phyloP scores from a whole-genome alignment of 257 asterid species.

The Penstemon davidsonii region DNA sequence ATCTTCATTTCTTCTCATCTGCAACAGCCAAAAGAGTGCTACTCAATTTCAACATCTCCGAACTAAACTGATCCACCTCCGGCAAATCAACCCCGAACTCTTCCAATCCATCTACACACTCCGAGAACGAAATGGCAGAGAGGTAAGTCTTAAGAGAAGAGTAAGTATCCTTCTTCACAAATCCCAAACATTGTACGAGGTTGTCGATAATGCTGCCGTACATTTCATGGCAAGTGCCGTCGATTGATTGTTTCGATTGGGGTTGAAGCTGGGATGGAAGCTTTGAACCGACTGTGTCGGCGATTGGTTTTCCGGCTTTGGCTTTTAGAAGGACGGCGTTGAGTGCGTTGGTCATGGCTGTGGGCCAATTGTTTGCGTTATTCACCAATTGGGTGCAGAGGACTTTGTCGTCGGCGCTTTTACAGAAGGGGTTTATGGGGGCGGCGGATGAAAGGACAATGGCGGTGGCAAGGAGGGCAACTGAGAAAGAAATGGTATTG shows the following conservation, averaged over 20 bases:
- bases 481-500: not conserved
- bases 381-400: slow-evolving; percentile 7
- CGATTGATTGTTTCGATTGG: slow-evolving; percentile 17
- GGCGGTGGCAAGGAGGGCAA: slow-evolving; percentile 2
- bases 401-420: not conserved
- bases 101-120: slow-evolving; percentile 12
- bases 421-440: not conserved
- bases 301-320: not conserved
- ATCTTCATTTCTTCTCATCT: not conserved
- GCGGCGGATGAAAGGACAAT: not conserved
- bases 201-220: slow-evolving; percentile 1
- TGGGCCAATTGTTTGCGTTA: slow-evolving; percentile 2
- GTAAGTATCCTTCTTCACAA: not conserved
- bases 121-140: slow-evolving; percentile 12
- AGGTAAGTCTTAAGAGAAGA: slow-evolving; percentile 10
- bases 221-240: slow-evolving; percentile 5
- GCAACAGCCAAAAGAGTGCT: slow-evolving; percentile 20
- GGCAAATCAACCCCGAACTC: slow-evolving; percentile 3
- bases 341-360: slow-evolving; percentile 17
- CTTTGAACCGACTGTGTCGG: not conserved
- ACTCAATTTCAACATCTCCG: not conserved
- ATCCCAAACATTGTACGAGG: not conserved
- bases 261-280: not conserved
- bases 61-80: slow-evolving; percentile 9
- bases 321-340: slow-evolving; percentile 4